These are phyloP conservation scores for Chionographis japonica DNA, from an alignment of 106 monocot species.

Conservation along the genomic window DNA sequence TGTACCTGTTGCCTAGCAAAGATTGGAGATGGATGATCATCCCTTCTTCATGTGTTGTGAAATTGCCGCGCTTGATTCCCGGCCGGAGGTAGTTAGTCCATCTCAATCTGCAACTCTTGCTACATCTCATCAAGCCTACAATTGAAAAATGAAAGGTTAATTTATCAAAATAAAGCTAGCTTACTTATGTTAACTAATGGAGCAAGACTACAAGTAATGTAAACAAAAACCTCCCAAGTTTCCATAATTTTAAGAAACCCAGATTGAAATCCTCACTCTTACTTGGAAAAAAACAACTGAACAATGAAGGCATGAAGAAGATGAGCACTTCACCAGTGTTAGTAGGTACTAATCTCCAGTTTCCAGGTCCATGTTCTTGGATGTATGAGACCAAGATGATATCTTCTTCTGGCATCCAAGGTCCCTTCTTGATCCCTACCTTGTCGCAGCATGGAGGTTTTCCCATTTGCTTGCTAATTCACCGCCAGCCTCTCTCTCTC, in stretches of 20 bases:
- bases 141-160: neutral
- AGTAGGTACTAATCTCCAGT: slow-evolving; percentile 43
- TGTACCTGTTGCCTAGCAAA: slow-evolving; percentile 64
- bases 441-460: slow-evolving; percentile 35
- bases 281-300: no score
- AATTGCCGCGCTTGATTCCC: slow-evolving; percentile 86
- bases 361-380: slow-evolving; percentile 45
- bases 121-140: slow-evolving; percentile 80
- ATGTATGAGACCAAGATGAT: slow-evolving; percentile 57
- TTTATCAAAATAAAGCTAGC: no score
- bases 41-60: slow-evolving; percentile 72
- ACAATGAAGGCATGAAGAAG: no score
- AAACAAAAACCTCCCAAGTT: no score
- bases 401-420: slow-evolving; percentile 65
- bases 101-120: slow-evolving; percentile 89
- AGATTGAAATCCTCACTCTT: no score
- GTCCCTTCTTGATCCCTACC: slow-evolving; percentile 51
- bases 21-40: slow-evolving; percentile 77
- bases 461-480: slow-evolving; percentile 5
- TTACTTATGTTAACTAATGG: no score
- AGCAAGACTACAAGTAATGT: no score
- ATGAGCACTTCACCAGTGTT: slow-evolving; percentile 24
- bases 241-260: no score
- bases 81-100: slow-evolving; percentile 92
- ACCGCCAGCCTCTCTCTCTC: neutral